Evolutionary conservation across 176 grass and related monocot species (phyloP), one percentile per base, ranked within the genome.

Genomic region (Raddia guianensis): DNA sequence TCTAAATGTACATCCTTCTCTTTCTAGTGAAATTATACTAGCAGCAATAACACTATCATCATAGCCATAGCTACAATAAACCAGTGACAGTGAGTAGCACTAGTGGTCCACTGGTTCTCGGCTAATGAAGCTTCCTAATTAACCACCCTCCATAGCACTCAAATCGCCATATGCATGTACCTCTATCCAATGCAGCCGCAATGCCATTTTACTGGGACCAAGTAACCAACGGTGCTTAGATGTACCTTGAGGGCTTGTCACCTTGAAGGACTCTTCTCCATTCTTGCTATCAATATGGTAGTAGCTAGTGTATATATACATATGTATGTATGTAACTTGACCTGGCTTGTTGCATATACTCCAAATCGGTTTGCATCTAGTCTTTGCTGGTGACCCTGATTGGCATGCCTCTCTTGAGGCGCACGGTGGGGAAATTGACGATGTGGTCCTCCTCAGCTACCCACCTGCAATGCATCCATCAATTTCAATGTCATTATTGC

Each of bases 351-450:
- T 71, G 77, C n/a, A 49, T 35, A 19, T 11, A 47, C 37, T 40
- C 37, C 37, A 32, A 14, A 27, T 21, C 0, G 2, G 44, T 6
- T 0, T 34, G 12, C 63, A 32, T 43, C 44, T 64, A 64, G 20
- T 80, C 72, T 75, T 79, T 93, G 80, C 33, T 66, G 49, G 64
- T 93, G 67, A 99, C 63, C 18, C 86, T 66, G 74, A 95, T 90
- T 46, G 96, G 96, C 92, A 99, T 93, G 53, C 92, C 82, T 65
- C 90, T 70, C 71, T 91, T 99, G 56, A 99, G 85, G 16, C 96
- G 88, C 65, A 99, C 96, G 33, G 96, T 99, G 55, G 96, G 96
- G 71, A 99, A 99, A 82, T 99, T 91, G 65, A 99, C 85, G 66
- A 99, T 89, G 49, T 83, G 90, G 87, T 99, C 96, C 73, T 94